Base-by-base conservation (phyloP, 192 early-diverging fungal genomes). In the Backusella liffmaniae region DNA sequence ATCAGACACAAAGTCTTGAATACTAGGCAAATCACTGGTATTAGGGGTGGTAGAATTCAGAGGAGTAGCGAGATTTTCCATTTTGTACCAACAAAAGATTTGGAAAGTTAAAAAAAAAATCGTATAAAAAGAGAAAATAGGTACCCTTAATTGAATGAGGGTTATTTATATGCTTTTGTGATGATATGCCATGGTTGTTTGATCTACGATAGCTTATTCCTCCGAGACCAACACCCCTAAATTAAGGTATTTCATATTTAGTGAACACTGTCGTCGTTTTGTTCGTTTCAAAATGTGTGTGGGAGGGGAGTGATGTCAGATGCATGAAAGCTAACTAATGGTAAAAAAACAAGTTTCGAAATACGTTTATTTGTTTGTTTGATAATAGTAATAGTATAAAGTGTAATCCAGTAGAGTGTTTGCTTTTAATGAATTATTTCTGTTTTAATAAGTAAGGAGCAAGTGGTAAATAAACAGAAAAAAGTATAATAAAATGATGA, bases 1-100 rank as follows among this genome's bases (percentile, higher is more conserved):
- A 32, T 80, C 74, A n/a, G 23, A 7, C 2, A 76, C 3, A 36
- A 76, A 80, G 16, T 23, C 76, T 62, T 62, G 56, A 10, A 62
- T 26, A 9, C 3, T 29, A 0, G 56, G 56, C 21, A 29, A 29
- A 62, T 4, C 8, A 29, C 26, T 29, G 10, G 13, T 9, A 10
- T 10, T 2, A 62, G 12, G 5, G 9, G 56, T 44, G 4, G 23
- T 62, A 29, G 56, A 62, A 13, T 26, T 62, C 3, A 26, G 18
- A 1, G 21, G 6, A 10, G 26, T 62, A 23, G 23, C 56, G n/a
- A 12, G 26, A 12, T 26, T 62, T 6, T 62, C 10, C 21, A 29
- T 62, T 29, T 62, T 62, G 3, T 13, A 4, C 23, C 8, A 23
- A 56, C 9, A 29, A 29, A 29, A 13, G n/a, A 56, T 5, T 18